These are phyloP conservation scores for Alliaria petiolata DNA, from an alignment of 345 rosid species.

Conservation along the genomic window DNA sequence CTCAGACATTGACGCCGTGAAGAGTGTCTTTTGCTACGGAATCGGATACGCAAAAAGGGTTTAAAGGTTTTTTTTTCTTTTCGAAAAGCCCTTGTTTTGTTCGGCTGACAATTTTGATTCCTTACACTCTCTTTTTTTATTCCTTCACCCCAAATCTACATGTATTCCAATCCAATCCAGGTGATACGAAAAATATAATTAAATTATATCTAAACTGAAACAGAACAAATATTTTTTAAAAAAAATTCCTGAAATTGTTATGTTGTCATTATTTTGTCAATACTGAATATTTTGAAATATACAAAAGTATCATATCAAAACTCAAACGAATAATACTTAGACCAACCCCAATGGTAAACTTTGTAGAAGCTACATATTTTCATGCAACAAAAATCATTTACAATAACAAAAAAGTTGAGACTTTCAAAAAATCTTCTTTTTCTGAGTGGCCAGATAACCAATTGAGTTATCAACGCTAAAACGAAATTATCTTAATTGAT, in stretches of 20 bases:
- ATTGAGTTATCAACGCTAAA: too few relatives aligned
- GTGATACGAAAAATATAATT: background rate
- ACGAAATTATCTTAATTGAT: too few relatives aligned
- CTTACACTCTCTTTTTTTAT: background rate
- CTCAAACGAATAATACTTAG: too few relatives aligned
- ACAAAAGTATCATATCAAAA: background rate
- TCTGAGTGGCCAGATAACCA: too few relatives aligned
- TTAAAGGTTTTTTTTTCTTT: constrained; percentile 15
- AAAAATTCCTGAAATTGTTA: background rate
- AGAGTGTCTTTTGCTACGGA: constrained; percentile 14
- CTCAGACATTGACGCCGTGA: constrained; percentile 21
- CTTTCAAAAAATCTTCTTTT: too few relatives aligned
- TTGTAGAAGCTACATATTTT: too few relatives aligned
- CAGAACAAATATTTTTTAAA: too few relatives aligned
- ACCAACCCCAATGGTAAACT: too few relatives aligned
- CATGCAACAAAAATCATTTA: too few relatives aligned
- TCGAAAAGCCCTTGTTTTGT: background rate
- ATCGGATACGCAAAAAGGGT: constrained; percentile 25
- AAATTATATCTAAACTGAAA: too few relatives aligned
- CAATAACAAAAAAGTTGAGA: too few relatives aligned
- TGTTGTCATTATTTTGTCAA: background rate
- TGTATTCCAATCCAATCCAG: background rate
- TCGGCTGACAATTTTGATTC: constrained; percentile 6
- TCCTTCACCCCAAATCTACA: background rate
- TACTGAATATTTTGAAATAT: background rate